Evolutionary conservation across 768 basidiomycete genomes (phyloP), one percentile per base, ranked within the genome.

Genomic region (Psilocybe cyanescens): DNA sequence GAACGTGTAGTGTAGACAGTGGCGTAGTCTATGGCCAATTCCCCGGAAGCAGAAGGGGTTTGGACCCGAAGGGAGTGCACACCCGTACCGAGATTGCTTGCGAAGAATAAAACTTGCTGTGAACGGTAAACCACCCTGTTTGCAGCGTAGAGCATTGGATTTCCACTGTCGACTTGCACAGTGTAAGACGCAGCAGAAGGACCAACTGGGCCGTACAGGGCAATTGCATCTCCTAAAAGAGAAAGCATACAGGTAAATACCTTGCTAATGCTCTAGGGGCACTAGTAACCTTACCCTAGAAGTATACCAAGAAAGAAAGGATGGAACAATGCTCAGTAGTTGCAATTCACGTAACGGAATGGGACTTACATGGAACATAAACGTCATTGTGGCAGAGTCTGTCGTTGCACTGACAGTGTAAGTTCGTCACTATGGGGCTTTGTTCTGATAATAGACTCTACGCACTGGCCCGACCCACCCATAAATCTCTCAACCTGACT

Each of bases 11-110:
- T 66, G 45, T 64, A 68, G 0, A 66, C 60, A 24, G 64, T 60
- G 1, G 63, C 67, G 49, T 62, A 68, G 33, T 68, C 67, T 14
- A 68, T 63, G 3, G 62, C 65, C 12, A 68, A 56, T 28, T 57
- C 55, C 2, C 61, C 60, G 12, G 51, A 11, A 12, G 33, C 3
- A 16, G 39, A 30, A 1, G 41, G 11, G 6, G 37, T 16, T 11
- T 59, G 35, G 1, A 56, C 19, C 8, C 14, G 12, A 7, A 65
- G 41, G 14, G 60, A 48, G 41, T 68, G 67, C 3, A 8, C 8
- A 12, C 67, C 67, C 14, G 30, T 8, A 3, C 67, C 67, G 6
- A 68, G 58, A 35, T 64, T 62, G 2, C 60, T 60, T 11, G 57
- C 65, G 19, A 54, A 64, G 16, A 59, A 66, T 16, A 68, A 41